Evolutionary conservation across 148 eudicot species (phyloP), one percentile per base, ranked within the genome.

Genomic region (Nyssa sinensis): DNA sequence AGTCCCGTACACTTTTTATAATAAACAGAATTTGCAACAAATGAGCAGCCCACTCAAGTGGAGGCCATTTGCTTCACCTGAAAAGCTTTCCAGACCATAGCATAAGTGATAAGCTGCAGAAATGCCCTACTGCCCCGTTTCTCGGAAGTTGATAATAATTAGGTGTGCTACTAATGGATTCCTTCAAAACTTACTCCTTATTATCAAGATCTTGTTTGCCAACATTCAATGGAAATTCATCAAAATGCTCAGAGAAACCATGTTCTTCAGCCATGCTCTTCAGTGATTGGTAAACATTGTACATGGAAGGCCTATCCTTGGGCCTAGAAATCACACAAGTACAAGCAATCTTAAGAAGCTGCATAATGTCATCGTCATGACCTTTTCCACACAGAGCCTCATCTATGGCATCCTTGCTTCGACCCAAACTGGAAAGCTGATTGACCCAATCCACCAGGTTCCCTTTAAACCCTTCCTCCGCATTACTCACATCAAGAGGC

Each of bases 371-470:
- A 60, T 86, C 97, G 31, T 89, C 97, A 44, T 86, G 78, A 4
- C 88, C 93, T 74, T 77, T 84, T 29, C 93, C 93, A 44, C 73
- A 72, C 28, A 91, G 70, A 30, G 66, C 60, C 74, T 83, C 80
- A 70, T 91, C 97, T 37, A 91, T 87, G 37, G 87, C 84, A 70
- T 87, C 90, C 79, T 84, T 87, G 24, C 89, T 77, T n/a, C 75
- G 79, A 55, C 91, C 88, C 0, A 88, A 71, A 75, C 76, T 75
- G 5, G 81, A 82, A 12, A 87, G 85, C 69, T 67, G 84, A 37
- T 72, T 89, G 31, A 87, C 93, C 97, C 93, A 91, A 79, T 91
- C 91, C 47, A 89, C 93, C 78, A 91, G 71, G 33, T 80, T 87
- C 49, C 93, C 96, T 78, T 89, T 91, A 59, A 84, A 89, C 5